Base-by-base conservation (phyloP, 352 stramenopile species). In the Pythium phragmiticola region DNA sequence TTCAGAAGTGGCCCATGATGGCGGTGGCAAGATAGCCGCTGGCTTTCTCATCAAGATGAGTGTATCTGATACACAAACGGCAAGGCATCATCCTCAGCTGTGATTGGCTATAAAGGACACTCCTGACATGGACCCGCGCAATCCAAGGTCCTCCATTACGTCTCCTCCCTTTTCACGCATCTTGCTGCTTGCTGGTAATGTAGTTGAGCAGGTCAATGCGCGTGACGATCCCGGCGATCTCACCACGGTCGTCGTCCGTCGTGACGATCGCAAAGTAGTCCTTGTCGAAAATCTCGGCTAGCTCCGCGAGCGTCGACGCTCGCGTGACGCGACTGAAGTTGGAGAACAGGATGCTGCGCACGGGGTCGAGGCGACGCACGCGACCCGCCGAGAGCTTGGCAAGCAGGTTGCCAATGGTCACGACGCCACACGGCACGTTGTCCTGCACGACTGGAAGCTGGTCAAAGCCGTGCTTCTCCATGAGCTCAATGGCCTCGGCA, bases 191-290 rank as follows among this genome's bases (percentile, higher is more conserved):
- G 63, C 19, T 60, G 9, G 90, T 94, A 71, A 98, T 97, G 80
- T 94, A 98, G 71, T 98, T 97, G 63, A 99, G 80, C 59, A 99
- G 76, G 75, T 99, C 96, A 75, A 99, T 98, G 23, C 96, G 77
- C 57, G 93, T 98, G 34, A 97, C 95, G 51, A 99, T 92, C 26
- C 94, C 94, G 49, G 84, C 90, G 61, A 98, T 87, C 62, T 84
- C 79, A 51, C 72, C 73, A 19, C 49, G 60, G 58, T 87, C 83
- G 21, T 72, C 78, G 64, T 88, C 95, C 50, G 75, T 84, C 26
- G 80, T 87, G 37, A 98, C 89, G 51, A 98, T 77, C 13, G 88
- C 92, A 71, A 98, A 99, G 61, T 97, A 95, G 68, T 98, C 93
- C 70, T 96, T 94, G 83, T 99, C 95, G 64, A 99, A 97, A 58